A percentile compares a stretch with the other conserved stretches of the same genome.
phyloP scores from a whole-genome alignment of 306 rosid species.

The Pyrus bretschneideri region DNA sequence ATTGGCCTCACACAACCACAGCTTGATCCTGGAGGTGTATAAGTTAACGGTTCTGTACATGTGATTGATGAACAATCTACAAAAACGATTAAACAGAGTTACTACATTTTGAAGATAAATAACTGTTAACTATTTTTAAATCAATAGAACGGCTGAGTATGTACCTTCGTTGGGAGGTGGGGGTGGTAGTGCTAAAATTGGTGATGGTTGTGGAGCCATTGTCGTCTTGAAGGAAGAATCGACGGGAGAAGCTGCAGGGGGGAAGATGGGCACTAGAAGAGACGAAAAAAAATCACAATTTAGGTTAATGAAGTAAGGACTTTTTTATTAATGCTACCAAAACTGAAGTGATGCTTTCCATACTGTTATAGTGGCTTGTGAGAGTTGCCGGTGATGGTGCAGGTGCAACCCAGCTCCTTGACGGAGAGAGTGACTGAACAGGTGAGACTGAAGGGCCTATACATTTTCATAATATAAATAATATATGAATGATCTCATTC shows the following conservation, averaged over 20 bases:
- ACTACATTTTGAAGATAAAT: constrained; percentile 12
- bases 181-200: constrained; percentile 61
- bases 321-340: not conserved
- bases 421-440: constrained; percentile 41
- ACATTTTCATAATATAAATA: constrained; percentile 5
- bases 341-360: constrained; percentile 17
- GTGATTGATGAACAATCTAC: constrained; percentile 64
- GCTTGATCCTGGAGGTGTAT: constrained; percentile 69
- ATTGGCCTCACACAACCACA: constrained; percentile 91
- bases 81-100: constrained; percentile 14
- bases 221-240: constrained; percentile 45
- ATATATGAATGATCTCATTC: constrained; percentile 2
- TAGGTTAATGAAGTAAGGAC: not conserved
- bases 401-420: constrained; percentile 35
- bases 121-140: not conserved
- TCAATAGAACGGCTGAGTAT: constrained; percentile 10
- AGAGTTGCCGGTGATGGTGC: constrained; percentile 48
- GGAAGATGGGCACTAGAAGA: constrained; percentile 46
- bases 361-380: constrained; percentile 45
- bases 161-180: constrained; percentile 90
- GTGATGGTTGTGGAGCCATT: constrained; percentile 58
- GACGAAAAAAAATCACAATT: constrained; percentile 19
- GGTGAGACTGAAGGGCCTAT: constrained; percentile 51
- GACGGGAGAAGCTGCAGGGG: constrained; percentile 59
- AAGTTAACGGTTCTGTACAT: constrained; percentile 83